Conservation (phyloP, 768 basidiomycete genomes). For the Rhizopogon salebrosus region DNA sequence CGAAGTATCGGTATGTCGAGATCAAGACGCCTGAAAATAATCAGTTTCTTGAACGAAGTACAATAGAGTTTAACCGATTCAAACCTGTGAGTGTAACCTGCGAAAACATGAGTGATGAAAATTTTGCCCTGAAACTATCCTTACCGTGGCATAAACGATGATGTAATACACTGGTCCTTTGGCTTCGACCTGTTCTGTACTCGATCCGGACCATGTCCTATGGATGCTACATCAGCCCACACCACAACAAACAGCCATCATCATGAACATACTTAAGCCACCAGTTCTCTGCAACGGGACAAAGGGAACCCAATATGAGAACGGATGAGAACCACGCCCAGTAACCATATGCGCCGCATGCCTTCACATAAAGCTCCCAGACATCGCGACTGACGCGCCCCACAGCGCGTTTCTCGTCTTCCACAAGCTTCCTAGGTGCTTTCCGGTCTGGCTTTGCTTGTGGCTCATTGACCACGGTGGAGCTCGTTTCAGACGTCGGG, state of each 20-base stretch:
- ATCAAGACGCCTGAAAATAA: conserved; percentile 38
- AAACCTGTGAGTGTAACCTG: conserved; percentile 31
- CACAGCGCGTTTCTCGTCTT: conserved; percentile 76
- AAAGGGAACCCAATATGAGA: conserved; percentile 51
- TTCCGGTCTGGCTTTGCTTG: conserved; percentile 37
- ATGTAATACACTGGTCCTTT: conserved; percentile 45
- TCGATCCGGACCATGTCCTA: conserved; percentile 55
- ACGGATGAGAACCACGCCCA: conserved; percentile 54
- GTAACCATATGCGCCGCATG: conserved; percentile 44
- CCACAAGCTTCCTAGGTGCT: conserved; percentile 74
- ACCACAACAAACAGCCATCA: conserved; percentile 4
- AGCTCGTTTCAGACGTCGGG: conserved; percentile 36
- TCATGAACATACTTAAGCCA: conserved; percentile 49
- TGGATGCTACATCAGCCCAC: conserved; percentile 17
- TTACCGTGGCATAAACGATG: conserved; percentile 60
- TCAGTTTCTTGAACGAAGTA: conserved; percentile 1
- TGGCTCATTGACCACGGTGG: conserved; percentile 35
- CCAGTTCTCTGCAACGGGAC: conserved; percentile 67
- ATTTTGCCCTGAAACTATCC: conserved; percentile 14
- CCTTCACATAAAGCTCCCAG: conserved; percentile 55
- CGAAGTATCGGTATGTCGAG: conserved; percentile 55
- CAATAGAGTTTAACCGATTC: not conserved
- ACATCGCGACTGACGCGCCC: conserved; percentile 64
- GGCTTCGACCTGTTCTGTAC: conserved; percentile 31
- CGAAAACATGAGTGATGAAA: conserved; percentile 18